Evolutionary conservation across 1,139 yeast species (phyloP), one percentile per base, ranked within the genome.

Genomic region (Suhomyces anneliseae): DNA sequence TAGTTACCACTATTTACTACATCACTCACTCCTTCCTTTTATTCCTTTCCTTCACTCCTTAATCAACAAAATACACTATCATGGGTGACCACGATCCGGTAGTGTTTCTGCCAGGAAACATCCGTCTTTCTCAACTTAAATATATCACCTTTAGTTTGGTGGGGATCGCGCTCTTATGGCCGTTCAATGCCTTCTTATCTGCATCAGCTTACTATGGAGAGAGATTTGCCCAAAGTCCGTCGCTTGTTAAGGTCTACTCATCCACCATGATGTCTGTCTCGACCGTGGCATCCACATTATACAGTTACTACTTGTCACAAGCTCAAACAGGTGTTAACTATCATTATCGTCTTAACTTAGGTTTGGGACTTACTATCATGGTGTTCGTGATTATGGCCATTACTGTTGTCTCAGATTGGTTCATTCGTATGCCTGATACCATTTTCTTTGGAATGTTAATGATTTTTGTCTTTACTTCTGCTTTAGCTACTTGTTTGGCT

Each of bases 131-230:
- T 1, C 72, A 68, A 45, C 61, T 83, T 26, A 78, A 78, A 45
- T 89, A 88, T 60, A 40, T 77, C 15, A 81, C 95, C 0, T 89
- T 85, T 59, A 62, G 84, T 31, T 57, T 81, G n/a, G 76, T 88
- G 9, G 97, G 97, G 0, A 70, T 87, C 7, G 85, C 93, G 0
- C 70, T 87, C 35, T 74, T 93, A 37, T 93, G 98, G 98, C 98
- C 99, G 0, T 93, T 98, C 97, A 93, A 93, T 70, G 83, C 95
- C 55, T 85, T 90, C 56, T 69, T 93, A 8, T 84, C 95, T 1
- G 97, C 97, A 0, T 80, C 95, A 0, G 87, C 88, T 5, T 90
- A 88, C 65, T 90, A 90, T 61, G 81, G 82, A 34, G 80, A 79
- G 45, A 67, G 93, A 43, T 85, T 92, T 52, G 70, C 73, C 19